These are phyloP conservation scores for Brassica balearica DNA, from an alignment of 441 rosid genomes.

Conservation along the genomic window DNA sequence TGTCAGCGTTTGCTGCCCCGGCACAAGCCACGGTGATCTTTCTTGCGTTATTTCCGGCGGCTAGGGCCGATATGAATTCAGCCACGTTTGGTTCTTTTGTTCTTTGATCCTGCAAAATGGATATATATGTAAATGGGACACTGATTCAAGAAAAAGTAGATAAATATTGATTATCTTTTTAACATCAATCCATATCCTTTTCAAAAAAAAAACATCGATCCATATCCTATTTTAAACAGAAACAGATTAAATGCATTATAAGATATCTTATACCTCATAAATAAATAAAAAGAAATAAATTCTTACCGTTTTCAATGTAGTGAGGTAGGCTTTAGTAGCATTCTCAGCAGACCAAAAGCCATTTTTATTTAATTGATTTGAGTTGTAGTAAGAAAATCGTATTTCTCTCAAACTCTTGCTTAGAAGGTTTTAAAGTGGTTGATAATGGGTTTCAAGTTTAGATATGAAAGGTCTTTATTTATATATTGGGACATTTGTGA, in stretches of 20 bases:
- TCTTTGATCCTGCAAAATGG: conserved; percentile 62
- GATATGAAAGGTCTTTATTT: conserved; percentile 31
- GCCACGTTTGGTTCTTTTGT: conserved; percentile 78
- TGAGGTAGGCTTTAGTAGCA: conserved; percentile 92
- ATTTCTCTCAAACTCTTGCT: conserved; percentile 29
- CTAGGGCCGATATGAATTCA: conserved; percentile 91
- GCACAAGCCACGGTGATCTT: conserved; percentile 73
- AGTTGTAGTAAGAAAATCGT: not conserved
- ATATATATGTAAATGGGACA: not conserved
- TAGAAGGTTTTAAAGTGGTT: conserved; percentile 25
- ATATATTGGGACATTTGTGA: conserved; percentile 34
- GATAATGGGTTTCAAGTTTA: conserved; percentile 30
- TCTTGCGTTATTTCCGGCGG: conserved; percentile 83
- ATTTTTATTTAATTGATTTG: conserved; percentile 36
- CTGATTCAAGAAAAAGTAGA: conserved; percentile 13
- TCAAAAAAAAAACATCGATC: not conserved
- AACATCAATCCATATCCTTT: not conserved
- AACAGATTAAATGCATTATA: not conserved
- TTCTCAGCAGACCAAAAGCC: conserved; percentile 98
- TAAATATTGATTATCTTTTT: not conserved
- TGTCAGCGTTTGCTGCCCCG: conserved; percentile 53
- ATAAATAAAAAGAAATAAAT: not conserved
- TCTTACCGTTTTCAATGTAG: conserved; percentile 79
- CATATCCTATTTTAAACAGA: not conserved
- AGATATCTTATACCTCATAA: not conserved